Evolutionary conservation across 1,139 yeast genomes (phyloP), one percentile per base, ranked within the genome.

Genomic region (Protomyces inundatus): DNA sequence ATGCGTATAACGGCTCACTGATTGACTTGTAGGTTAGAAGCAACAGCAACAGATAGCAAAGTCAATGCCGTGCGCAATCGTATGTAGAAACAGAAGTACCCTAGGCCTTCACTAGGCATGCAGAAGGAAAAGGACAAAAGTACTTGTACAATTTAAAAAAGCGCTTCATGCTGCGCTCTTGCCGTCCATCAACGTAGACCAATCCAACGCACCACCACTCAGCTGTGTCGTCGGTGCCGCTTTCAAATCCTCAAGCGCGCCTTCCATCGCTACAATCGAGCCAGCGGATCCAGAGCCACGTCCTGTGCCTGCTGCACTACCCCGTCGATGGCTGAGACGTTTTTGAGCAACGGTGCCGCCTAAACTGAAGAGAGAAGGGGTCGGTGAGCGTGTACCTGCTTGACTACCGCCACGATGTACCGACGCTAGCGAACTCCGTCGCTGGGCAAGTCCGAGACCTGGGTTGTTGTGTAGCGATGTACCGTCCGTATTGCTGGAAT

Each of bases 1-100:
- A 60, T 32, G 53, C 54, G 40, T 56, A 60, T n/a, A 53, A 58
- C 39, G 54, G 54, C 4, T 33, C 37, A 12, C 33, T 60, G 64
- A 60, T 60, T 46, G 64, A 60, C 39, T 33, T 60, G 16, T 60
- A n/a, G 36, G 50, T 46, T 3, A 37, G 10, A n/a, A 37, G n/a
- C n/a, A n/a, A 37, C n/a, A 37, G n/a, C n/a, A n/a, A 37, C n/a
- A 37, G n/a, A 37, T 37, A 10, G n/a, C 42, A 10, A 37, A 37
- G 23, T 23, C 23, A 23, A 23, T 23, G 23, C 23, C 23, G 2
- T 23, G 23, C 23, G 23, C 23, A 23, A 23, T 2, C 2, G 2
- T 23, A 23, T 23, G 23, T 23, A 23, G 23, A 23, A 23, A 23
- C 23, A 23, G 23, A 23, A 23, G 23, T 23, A 23, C 23, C 23